phyloP scores from a whole-genome alignment of 305 asterid species.

The Solanum hybrid region DNA sequence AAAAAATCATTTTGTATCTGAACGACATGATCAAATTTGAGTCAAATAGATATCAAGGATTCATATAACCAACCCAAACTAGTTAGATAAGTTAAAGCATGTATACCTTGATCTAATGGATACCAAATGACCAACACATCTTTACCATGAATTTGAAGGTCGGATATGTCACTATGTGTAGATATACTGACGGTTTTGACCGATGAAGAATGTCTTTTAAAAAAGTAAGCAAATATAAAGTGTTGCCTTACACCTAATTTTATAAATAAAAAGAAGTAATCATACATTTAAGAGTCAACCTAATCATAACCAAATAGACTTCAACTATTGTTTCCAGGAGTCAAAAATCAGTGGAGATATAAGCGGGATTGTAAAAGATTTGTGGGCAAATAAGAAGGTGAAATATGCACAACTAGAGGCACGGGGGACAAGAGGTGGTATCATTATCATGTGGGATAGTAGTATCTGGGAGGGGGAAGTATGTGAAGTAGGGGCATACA shows the following conservation, averaged over 20 bases:
- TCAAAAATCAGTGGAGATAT: not conserved
- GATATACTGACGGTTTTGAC: too few relatives aligned
- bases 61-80: too few relatives aligned
- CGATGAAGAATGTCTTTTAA: too few relatives aligned
- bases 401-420: not conserved
- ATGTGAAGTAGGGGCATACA: not conserved
- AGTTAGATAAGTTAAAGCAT: too few relatives aligned
- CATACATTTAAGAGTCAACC: not conserved
- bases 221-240: too few relatives aligned
- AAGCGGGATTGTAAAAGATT: not conserved
- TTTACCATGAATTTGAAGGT: too few relatives aligned
- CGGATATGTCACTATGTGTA: too few relatives aligned
- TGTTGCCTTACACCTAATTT: not conserved
- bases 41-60: too few relatives aligned
- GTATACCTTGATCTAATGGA: too few relatives aligned
- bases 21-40: too few relatives aligned
- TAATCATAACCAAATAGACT: not conserved
- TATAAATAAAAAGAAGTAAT: not conserved
- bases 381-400: not conserved
- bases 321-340: not conserved
- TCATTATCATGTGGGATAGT: not conserved
- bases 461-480: not conserved
- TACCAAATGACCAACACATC: too few relatives aligned
- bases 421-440: not conserved
- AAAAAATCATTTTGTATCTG: too few relatives aligned